These are phyloP conservation scores for Ascochyta rabiei DNA, from an alignment of 2,329 filamentous ascomycete species.

Conservation along the genomic window DNA sequence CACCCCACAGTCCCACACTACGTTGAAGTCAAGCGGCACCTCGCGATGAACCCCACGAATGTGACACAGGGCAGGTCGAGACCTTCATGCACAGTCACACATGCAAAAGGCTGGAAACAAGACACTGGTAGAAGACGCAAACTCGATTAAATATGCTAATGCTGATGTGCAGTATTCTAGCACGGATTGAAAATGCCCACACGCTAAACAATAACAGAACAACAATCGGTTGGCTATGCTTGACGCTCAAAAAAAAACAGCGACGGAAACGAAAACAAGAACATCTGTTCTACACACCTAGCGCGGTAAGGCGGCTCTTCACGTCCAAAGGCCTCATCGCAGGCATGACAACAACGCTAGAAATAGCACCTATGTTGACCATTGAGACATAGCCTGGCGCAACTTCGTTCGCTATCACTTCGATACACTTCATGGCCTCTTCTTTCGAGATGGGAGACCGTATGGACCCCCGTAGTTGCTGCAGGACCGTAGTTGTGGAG, in stretches of 20 bases:
- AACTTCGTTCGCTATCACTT: conserved; percentile 52
- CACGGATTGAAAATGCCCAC: not conserved
- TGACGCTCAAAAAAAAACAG: not conserved
- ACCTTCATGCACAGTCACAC: not conserved
- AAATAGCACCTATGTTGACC: conserved; percentile 47
- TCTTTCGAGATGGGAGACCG: conserved; percentile 54
- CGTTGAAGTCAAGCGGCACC: too few relatives aligned
- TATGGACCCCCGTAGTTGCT: conserved; percentile 54
- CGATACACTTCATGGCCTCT: conserved; percentile 52
- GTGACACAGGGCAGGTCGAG: not conserved
- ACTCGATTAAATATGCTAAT: not conserved
- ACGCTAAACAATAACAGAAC: conserved; percentile 6
- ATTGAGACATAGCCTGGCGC: conserved; percentile 52
- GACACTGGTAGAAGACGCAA: not conserved
- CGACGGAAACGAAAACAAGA: not conserved
- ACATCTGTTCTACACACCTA: conserved; percentile 25
- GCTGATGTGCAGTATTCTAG: not conserved
- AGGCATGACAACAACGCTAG: conserved; percentile 52
- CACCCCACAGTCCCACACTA: too few relatives aligned
- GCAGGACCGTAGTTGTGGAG: conserved; percentile 50
- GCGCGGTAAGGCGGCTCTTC: conserved; percentile 37
- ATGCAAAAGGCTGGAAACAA: not conserved
- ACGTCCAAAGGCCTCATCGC: conserved; percentile 43
- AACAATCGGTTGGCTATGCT: conserved; percentile 8
- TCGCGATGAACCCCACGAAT: not conserved